Conservation (phyloP, 2,329 filamentous ascomycete genomes). For the Ophiocordyceps sinensis region DNA sequence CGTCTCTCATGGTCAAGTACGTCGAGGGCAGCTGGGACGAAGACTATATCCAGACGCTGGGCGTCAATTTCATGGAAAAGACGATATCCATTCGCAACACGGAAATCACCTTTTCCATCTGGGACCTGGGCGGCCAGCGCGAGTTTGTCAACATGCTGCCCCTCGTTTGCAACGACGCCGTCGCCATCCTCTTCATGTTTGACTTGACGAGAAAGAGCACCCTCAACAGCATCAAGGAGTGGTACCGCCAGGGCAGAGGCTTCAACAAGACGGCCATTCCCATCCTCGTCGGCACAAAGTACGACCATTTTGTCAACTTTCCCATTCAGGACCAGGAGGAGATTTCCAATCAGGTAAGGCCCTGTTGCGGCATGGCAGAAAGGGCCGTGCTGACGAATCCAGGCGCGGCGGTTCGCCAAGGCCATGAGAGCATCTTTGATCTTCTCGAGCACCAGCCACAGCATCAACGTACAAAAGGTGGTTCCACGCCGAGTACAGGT, state of each 20-base stretch:
- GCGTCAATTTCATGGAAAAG: slow-evolving; percentile 99
- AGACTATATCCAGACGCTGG: slow-evolving; percentile 96
- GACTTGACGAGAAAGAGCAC: slow-evolving; percentile 96
- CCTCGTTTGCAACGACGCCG: slow-evolving; percentile 97
- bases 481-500: slow-evolving; percentile 3
- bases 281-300: slow-evolving; percentile 93
- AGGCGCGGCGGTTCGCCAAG: slow-evolving; percentile 92
- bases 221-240: slow-evolving; percentile 98
- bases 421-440: slow-evolving; percentile 97
- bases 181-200: slow-evolving; percentile 99
- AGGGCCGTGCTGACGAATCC: neutral
- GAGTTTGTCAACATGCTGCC: slow-evolving; percentile 99
- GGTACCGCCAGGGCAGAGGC: slow-evolving; percentile 92
- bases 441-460: slow-evolving; percentile 97
- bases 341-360: slow-evolving; percentile 78
- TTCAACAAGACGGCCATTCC: slow-evolving; percentile 99
- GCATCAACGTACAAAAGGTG: slow-evolving; percentile 98
- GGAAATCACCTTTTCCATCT: slow-evolving; percentile 98
- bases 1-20: slow-evolving; percentile 98
- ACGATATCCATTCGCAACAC: slow-evolving; percentile 98
- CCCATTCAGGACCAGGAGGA: slow-evolving; percentile 95
- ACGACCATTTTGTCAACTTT: slow-evolving; percentile 99
- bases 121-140: slow-evolving; percentile 93
- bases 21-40: slow-evolving; percentile 99
- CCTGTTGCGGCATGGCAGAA: neutral